phyloP scores from a whole-genome alignment of 2,329 filamentous ascomycete species.

The Metarhizium brunneum region DNA sequence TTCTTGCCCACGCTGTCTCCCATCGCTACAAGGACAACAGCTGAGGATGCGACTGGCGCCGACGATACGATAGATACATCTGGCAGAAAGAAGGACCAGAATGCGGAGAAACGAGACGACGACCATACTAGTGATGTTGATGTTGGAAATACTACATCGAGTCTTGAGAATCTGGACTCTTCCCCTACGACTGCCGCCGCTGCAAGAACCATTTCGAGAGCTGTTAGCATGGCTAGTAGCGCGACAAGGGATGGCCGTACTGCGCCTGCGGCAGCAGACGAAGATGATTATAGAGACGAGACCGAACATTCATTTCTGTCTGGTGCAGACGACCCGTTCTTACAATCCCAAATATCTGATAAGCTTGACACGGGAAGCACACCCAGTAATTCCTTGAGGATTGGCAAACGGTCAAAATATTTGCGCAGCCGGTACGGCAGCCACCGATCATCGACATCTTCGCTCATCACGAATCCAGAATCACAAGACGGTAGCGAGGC shows the following conservation, averaged over 20 bases:
- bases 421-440: conserved; percentile 48
- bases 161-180: conserved; percentile 44
- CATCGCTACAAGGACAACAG: conserved; percentile 35
- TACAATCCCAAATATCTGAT: conserved; percentile 24
- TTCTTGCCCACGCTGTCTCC: conserved; percentile 52
- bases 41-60: conserved; percentile 25
- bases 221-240: conserved; percentile 35
- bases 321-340: conserved; percentile 16
- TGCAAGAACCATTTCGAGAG: conserved; percentile 43
- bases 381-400: conserved; percentile 36
- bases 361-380: conserved; percentile 35
- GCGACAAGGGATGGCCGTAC: conserved; percentile 1
- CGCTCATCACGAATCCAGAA: conserved; percentile 45
- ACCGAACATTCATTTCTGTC: conserved; percentile 19
- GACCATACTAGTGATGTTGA: conserved; percentile 20
- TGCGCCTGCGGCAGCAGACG: conserved; percentile 5
- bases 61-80: conserved; percentile 52
- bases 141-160: conserved; percentile 35
- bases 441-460: conserved; percentile 52
- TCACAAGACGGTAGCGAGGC: conserved; percentile 59
- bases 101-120: conserved; percentile 4
- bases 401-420: conserved; percentile 42
- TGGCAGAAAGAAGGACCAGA: conserved; percentile 21
- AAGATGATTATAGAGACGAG: conserved; percentile 16
- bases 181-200: conserved; percentile 48